Percentiles rank a stretch among this genome's conserved stretches.
phyloP scores from a whole-genome alignment of 1,139 yeast species.

The Scheffersomyces segobiensis region DNA sequence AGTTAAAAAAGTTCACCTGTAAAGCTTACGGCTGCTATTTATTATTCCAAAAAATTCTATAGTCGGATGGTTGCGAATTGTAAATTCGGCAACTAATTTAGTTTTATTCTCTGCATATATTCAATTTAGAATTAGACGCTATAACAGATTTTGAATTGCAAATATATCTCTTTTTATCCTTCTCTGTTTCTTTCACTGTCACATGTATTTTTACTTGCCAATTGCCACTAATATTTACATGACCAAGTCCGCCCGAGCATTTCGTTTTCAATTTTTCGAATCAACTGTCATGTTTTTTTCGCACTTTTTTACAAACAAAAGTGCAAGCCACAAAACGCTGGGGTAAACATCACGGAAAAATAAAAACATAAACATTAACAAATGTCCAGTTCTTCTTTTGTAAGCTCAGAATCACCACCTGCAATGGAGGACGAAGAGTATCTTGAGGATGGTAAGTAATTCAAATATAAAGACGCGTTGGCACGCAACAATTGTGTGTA shows the following conservation, averaged over 20 bases:
- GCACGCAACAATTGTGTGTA: neutral
- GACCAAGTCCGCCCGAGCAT: neutral
- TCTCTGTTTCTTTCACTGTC: neutral
- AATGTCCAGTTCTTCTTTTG: neutral
- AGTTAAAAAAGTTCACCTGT: neutral
- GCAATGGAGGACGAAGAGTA: conserved; percentile 24
- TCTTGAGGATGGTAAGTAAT: conserved; percentile 24
- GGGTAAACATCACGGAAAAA: neutral
- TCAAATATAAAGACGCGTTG: neutral
- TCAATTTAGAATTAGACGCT: neutral
- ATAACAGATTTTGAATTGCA: neutral
- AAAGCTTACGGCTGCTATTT: neutral
- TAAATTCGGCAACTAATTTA: neutral
- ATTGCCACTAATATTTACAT: neutral
- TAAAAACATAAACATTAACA: neutral
- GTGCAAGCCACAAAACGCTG: neutral
- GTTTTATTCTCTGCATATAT: neutral
- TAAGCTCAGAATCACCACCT: neutral
- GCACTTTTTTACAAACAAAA: neutral
- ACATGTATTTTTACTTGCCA: neutral
- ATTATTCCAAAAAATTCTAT: too few species aligned
- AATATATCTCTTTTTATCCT: neutral
- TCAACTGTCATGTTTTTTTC: neutral
- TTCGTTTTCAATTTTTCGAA: neutral
- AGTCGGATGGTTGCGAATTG: neutral